Percentiles rank a stretch among this genome's conserved stretches.
These are phyloP conservation scores for Basidioascus undulatus DNA, from an alignment of 768 basidiomycete species.

Conservation along the genomic window DNA sequence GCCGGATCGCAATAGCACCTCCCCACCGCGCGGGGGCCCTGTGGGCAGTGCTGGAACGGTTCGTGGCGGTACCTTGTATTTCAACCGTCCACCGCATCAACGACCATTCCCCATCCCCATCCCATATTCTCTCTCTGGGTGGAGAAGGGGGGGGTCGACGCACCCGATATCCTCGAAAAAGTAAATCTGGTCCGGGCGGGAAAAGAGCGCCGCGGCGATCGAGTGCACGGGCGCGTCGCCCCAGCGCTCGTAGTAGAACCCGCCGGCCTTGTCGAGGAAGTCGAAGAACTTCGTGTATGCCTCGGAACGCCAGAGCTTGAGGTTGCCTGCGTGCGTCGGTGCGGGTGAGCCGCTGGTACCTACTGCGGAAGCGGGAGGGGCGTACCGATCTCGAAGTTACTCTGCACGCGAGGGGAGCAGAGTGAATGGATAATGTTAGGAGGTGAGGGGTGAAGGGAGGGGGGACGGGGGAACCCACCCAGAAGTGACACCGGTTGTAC, in stretches of 20 bases:
- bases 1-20: no score
- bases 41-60: conserved; percentile 81
- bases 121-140: no score
- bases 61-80: no score
- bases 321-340: no score
- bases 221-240: conserved; percentile 83
- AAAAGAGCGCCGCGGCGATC: conserved; percentile 73
- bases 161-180: conserved; percentile 79
- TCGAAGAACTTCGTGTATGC: conserved; percentile 67
- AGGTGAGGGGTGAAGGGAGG: neutral
- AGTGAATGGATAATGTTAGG: neutral
- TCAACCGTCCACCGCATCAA: no score
- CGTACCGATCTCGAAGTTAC: conserved; percentile 64
- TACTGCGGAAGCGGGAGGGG: no score
- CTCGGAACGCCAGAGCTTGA: conserved; percentile 63
- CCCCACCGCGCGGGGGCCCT: no score
- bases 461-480: neutral
- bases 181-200: conserved; percentile 69
- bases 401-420: conserved; percentile 35
- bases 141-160: neutral
- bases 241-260: conserved; percentile 72
- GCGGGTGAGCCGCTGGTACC: neutral
- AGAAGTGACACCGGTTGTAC: conserved; percentile 48
- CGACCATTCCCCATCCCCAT: no score
- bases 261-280: conserved; percentile 49